phyloP scores from a whole-genome alignment of 768 basidiomycete genomes.

The Fistulinella prunicolor region DNA sequence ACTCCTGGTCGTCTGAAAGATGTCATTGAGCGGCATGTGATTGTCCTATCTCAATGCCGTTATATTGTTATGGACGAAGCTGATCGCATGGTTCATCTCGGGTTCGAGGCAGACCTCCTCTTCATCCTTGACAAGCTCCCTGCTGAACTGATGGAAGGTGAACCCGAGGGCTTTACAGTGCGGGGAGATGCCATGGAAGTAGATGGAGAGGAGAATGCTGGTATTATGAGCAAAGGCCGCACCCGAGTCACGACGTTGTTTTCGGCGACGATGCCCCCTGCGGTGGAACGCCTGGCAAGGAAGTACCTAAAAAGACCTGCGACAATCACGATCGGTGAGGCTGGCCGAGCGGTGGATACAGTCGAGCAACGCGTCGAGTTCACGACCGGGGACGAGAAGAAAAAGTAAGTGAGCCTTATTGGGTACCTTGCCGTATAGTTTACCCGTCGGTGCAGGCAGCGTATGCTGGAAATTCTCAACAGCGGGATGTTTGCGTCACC shows the following conservation, averaged over 20 bases:
- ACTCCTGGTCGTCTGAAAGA: conserved; percentile 98
- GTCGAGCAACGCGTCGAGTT: conserved; percentile 97
- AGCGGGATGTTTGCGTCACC: conserved; percentile 79
- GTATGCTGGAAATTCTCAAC: conserved; percentile 90
- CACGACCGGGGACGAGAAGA: conserved; percentile 90
- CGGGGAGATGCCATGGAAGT: conserved; percentile 69
- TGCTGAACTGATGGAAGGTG: conserved; percentile 82
- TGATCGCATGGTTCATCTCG: conserved; percentile 97
- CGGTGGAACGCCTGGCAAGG: conserved; percentile 90
- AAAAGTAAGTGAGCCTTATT: conserved; percentile 62
- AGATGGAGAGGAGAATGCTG: conserved; percentile 59
- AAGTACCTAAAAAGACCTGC: conserved; percentile 94
- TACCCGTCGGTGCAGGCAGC: conserved; percentile 49
- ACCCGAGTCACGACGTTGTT: conserved; percentile 94
- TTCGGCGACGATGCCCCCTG: conserved; percentile 98
- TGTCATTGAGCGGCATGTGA: conserved; percentile 91
- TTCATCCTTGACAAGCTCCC: conserved; percentile 95
- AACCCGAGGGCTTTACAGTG: conserved; percentile 32
- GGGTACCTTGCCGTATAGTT: conserved; percentile 1
- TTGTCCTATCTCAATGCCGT: conserved; percentile 94
- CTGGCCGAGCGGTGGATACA: conserved; percentile 95
- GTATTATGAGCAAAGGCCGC: conserved; percentile 52
- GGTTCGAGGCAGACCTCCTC: conserved; percentile 91
- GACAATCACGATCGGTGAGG: conserved; percentile 96
- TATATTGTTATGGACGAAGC: conserved; percentile 99